Evolutionary conservation across 164 flowering plant genomes (phyloP).

Genomic region (Litsea cubeba): DNA sequence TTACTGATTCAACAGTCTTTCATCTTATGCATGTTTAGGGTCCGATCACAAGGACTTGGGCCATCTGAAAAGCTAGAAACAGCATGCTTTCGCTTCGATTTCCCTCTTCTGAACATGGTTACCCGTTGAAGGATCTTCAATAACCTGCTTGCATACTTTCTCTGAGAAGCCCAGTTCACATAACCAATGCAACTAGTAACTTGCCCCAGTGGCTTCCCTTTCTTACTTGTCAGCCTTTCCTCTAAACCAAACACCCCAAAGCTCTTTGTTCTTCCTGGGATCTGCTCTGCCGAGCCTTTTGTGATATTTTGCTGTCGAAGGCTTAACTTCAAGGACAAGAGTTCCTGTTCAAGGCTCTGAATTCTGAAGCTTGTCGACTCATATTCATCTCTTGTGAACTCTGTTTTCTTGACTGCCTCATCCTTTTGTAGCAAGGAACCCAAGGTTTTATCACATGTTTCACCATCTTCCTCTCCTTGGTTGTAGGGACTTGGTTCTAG

Average conservation of each 20-base stretch:
- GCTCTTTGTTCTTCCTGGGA: slow-evolving; percentile 21
- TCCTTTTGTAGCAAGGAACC: slow-evolving; percentile 55
- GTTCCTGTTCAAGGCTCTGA: slow-evolving; percentile 81
- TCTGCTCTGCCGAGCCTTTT: slow-evolving; percentile 27
- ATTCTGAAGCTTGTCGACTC: slow-evolving; percentile 92
- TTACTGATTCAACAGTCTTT: slow-evolving; percentile 9
- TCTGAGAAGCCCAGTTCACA: slow-evolving; percentile 63
- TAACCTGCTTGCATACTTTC: slow-evolving; percentile 59
- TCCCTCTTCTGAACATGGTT: slow-evolving; percentile 49
- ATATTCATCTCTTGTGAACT: slow-evolving; percentile 47
- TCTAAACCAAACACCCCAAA: slow-evolving; percentile 29
- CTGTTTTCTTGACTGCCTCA: slow-evolving; percentile 22
- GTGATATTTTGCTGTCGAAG: slow-evolving; percentile 39
- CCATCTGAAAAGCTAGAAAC: slow-evolving; percentile 21
- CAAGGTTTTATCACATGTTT: slow-evolving; percentile 33
- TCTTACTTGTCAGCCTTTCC: slow-evolving; percentile 42
- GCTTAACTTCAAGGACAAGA: slow-evolving; percentile 57
- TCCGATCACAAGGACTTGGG: slow-evolving; percentile 24
- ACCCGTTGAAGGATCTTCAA: slow-evolving; percentile 50
- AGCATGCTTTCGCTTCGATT: slow-evolving; percentile 45
- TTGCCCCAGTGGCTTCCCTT: slow-evolving; percentile 48
- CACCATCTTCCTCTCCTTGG: slow-evolving; percentile 25
- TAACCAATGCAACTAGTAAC: slow-evolving; percentile 60
- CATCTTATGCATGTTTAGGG: slow-evolving; percentile 7
- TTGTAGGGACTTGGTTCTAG: slow-evolving; percentile 44